These are phyloP conservation scores for Choanephora cucurbitarum DNA, from an alignment of 371 early-diverging fungal genomes.

Conservation along the genomic window DNA sequence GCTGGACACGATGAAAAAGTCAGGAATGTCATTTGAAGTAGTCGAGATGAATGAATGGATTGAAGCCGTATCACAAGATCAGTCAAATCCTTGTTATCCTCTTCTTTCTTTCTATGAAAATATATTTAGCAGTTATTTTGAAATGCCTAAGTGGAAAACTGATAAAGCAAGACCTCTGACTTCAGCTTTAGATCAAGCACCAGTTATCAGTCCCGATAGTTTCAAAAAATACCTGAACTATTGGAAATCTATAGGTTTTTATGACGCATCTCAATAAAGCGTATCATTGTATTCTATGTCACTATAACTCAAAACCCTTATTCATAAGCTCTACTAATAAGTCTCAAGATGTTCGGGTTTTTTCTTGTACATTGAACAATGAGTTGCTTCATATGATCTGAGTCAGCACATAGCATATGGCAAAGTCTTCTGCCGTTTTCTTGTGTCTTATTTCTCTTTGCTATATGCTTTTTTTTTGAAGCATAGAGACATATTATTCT, in stretches of 20 bases:
- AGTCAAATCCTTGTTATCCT: constrained; percentile 33
- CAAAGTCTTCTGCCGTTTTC: not conserved
- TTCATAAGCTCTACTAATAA: too few species aligned
- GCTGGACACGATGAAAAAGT: constrained; percentile 21
- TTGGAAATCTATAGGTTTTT: not conserved
- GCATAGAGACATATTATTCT: too few species aligned
- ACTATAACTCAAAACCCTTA: too few species aligned
- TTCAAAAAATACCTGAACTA: not conserved
- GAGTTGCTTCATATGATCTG: too few species aligned
- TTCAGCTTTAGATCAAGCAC: not conserved
- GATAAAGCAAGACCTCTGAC: constrained; percentile 8
- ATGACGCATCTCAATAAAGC: not conserved
- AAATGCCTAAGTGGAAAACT: constrained; percentile 21
- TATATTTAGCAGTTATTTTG: constrained; percentile 9
- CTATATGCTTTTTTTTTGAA: too few species aligned
- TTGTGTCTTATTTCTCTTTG: not conserved
- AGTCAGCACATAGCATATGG: too few species aligned
- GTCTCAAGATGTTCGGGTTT: too few species aligned
- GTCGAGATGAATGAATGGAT: constrained; percentile 34
- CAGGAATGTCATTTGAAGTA: constrained; percentile 35
- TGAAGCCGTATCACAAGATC: constrained; percentile 22
- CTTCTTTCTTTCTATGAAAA: constrained; percentile 33
- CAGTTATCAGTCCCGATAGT: not conserved
- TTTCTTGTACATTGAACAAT: too few species aligned
- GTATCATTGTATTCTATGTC: too few species aligned